Percentiles rank a stretch among this genome's conserved stretches.
These are phyloP conservation scores for Botrytis sinoallii DNA, from an alignment of 2,329 filamentous ascomycete species.

Conservation along the genomic window DNA sequence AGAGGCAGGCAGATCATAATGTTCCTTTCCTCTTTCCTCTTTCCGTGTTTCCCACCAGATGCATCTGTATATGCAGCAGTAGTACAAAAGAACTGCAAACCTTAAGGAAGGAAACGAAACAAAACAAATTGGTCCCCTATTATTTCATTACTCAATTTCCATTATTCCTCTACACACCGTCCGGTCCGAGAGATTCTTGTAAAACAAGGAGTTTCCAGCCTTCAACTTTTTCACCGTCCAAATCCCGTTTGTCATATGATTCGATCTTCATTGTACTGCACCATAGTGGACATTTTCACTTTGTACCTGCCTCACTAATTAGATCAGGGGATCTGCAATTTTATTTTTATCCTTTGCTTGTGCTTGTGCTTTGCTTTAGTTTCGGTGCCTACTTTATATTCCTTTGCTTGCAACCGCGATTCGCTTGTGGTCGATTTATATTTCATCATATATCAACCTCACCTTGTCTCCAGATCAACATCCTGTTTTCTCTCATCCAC, in stretches of 20 bases:
- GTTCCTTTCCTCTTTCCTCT: neutral
- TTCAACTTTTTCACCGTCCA: neutral
- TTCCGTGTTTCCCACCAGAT: neutral
- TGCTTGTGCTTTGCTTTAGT: neutral
- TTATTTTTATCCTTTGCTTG: conserved; percentile 5
- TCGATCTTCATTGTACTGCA: neutral
- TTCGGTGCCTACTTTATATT: neutral
- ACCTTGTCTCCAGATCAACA: neutral
- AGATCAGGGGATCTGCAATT: conserved; percentile 1
- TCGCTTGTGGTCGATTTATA: conserved; percentile 7
- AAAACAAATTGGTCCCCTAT: neutral
- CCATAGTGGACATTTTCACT: neutral
- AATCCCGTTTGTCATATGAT: conserved; percentile 6
- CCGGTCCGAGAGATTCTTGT: neutral
- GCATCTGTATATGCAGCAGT: conserved; percentile 7
- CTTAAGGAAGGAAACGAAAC: neutral
- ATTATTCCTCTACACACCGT: neutral
- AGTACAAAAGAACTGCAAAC: neutral
- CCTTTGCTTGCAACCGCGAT: neutral
- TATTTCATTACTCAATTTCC: neutral
- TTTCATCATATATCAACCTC: conserved; percentile 16
- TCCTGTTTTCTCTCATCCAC: neutral
- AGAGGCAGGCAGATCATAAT: neutral
- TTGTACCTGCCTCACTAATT: conserved; percentile 5
- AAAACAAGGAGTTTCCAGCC: conserved; percentile 4